Evolutionary conservation across 2,329 filamentous ascomycete species (phyloP).

Genomic region (Penicillium digitatum): DNA sequence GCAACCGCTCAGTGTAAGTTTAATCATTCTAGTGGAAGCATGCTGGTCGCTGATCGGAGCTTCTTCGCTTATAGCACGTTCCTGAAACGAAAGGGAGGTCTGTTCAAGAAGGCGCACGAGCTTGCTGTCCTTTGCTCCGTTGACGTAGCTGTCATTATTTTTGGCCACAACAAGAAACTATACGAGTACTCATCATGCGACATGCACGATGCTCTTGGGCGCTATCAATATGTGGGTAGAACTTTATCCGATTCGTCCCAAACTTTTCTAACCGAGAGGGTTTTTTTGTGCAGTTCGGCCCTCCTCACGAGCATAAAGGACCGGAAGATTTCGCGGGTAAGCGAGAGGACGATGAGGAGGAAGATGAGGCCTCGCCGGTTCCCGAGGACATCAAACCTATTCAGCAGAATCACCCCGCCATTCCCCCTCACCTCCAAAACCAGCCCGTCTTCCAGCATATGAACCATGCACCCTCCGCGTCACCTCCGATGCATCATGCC

Average conservation of each 20-base stretch:
- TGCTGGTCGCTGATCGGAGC: slow-evolving; percentile 3
- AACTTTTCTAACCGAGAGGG: neutral
- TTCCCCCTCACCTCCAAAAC: slow-evolving; percentile 67
- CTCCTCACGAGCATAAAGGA: slow-evolving; percentile 92
- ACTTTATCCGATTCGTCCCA: neutral
- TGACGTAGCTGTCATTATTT: slow-evolving; percentile 97
- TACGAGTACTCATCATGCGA: slow-evolving; percentile 96
- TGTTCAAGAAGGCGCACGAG: slow-evolving; percentile 99
- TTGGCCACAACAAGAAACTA: slow-evolving; percentile 97
- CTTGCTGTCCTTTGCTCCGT: slow-evolving; percentile 96
- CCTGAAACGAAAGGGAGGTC: slow-evolving; percentile 93
- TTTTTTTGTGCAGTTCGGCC: slow-evolving; percentile 65
- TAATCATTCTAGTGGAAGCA: neutral
- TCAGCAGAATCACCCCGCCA: slow-evolving; percentile 53
- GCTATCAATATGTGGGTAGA: slow-evolving; percentile 81
- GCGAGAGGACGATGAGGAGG: slow-evolving; percentile 70
- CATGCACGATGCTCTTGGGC: slow-evolving; percentile 82
- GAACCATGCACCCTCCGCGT: slow-evolving; percentile 78
- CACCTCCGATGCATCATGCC: slow-evolving; percentile 79
- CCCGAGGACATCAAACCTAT: slow-evolving; percentile 59
- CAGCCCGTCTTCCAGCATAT: slow-evolving; percentile 72
- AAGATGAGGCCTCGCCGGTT: slow-evolving; percentile 69
- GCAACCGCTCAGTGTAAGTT: slow-evolving; percentile 93
- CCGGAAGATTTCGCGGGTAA: slow-evolving; percentile 86
- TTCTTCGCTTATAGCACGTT: slow-evolving; percentile 66